Percentiles rank a stretch among this genome's conserved stretches.
phyloP scores from a whole-genome alignment of 352 stramenopile genomes.

The Phytophthora melonis region DNA sequence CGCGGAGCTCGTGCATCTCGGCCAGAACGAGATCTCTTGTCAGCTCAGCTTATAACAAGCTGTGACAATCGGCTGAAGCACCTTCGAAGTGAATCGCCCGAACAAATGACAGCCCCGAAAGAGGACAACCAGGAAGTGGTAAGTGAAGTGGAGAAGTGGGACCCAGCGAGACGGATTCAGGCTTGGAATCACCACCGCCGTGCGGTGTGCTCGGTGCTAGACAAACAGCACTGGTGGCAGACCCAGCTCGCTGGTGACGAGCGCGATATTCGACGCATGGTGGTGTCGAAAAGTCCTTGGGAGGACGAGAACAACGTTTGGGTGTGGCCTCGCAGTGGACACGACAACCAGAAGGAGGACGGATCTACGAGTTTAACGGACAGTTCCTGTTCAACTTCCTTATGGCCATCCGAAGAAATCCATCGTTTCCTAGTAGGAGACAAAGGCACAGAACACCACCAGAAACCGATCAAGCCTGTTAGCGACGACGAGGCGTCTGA shows the following conservation, averaged over 20 bases:
- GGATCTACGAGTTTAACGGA: not conserved
- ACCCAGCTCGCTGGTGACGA: constrained; percentile 55
- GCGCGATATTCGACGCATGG: constrained; percentile 57
- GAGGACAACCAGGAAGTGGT: constrained; percentile 18
- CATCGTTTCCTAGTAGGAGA: constrained; percentile 49
- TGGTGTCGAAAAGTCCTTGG: constrained; percentile 52
- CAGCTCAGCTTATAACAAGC: constrained; percentile 43
- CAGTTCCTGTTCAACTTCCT: not conserved
- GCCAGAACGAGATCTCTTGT: constrained; percentile 25
- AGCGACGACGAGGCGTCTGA: constrained; percentile 49
- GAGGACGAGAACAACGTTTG: constrained; percentile 59
- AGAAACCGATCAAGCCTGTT: constrained; percentile 16
- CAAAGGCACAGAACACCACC: not conserved
- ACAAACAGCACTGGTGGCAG: constrained; percentile 59
- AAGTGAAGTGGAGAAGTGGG: constrained; percentile 23
- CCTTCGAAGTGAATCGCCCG: constrained; percentile 38
- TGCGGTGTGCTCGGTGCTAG: constrained; percentile 41
- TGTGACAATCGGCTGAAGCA: constrained; percentile 53
- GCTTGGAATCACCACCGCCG: constrained; percentile 56
- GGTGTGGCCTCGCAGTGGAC: constrained; percentile 46
- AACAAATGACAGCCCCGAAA: constrained; percentile 15
- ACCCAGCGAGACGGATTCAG: constrained; percentile 24
- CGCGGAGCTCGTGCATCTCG: constrained; percentile 20
- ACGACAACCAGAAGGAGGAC: constrained; percentile 12
- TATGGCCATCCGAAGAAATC: constrained; percentile 40